phyloP scores from a whole-genome alignment of 2,329 filamentous ascomycete species.

The Hymenoscyphus linearis region DNA sequence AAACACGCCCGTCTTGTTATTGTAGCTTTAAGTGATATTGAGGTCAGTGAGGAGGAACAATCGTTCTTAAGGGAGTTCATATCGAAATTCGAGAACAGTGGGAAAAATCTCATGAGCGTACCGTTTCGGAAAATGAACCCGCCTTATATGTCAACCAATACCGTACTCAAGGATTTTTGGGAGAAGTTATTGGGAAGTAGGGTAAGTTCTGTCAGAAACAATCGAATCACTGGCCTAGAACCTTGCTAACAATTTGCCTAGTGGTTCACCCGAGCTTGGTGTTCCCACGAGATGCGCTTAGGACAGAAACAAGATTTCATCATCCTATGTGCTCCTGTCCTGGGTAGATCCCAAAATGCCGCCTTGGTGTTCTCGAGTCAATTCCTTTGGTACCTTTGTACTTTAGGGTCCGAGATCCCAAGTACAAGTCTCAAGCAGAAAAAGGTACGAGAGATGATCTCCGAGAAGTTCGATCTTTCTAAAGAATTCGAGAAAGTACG shows the following conservation, averaged over 20 bases:
- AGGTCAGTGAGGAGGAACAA: constrained; percentile 4
- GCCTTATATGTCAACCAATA: background rate
- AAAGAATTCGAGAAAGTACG: background rate
- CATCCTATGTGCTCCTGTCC: background rate
- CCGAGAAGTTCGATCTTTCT: background rate
- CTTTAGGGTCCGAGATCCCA: background rate
- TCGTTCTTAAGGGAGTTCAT: background rate
- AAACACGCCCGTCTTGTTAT: constrained; percentile 6
- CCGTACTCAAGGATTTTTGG: constrained; percentile 1
- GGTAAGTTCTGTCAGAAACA: background rate
- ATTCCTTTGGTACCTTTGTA: constrained; percentile 3
- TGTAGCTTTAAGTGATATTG: constrained; percentile 3
- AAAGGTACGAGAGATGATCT: background rate
- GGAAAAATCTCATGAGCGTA: background rate
- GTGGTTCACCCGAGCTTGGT: constrained; percentile 11
- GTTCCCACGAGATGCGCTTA: constrained; percentile 8
- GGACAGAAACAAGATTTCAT: constrained; percentile 2
- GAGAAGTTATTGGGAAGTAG: background rate
- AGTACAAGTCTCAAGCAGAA: background rate
- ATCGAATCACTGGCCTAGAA: background rate
- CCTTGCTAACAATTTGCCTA: background rate
- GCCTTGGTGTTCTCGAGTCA: background rate
- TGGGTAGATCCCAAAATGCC: background rate
- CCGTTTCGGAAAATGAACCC: background rate
- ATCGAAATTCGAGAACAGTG: background rate